These are phyloP conservation scores for Emiliania huxleyi DNA, from an alignment of 78 protist genomes.

Conservation along the genomic window DNA sequence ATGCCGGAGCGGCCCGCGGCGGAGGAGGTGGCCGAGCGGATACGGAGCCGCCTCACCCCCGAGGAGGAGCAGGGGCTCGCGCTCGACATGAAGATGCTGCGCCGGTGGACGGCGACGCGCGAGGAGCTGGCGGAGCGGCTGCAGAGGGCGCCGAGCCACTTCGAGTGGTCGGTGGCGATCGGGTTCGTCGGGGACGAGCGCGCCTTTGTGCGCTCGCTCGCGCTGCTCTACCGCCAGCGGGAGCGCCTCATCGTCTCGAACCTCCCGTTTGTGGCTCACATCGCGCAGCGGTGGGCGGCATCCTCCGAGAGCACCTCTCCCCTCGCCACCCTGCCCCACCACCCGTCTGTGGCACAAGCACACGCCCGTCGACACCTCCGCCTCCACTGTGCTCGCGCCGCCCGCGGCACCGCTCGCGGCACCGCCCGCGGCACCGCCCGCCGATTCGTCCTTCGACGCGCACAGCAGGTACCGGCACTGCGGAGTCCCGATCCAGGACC, in stretches of 20 bases:
- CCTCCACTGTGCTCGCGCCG: no score
- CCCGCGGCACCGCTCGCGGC: no score
- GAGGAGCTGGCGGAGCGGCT: not conserved
- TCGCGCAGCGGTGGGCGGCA: no score
- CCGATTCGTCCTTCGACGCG: no score
- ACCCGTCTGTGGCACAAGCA: no score
- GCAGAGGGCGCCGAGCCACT: not conserved
- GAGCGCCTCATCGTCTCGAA: not conserved
- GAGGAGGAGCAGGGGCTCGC: not conserved
- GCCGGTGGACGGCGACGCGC: not conserved
- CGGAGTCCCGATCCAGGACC: not conserved
- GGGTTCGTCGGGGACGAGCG: not conserved
- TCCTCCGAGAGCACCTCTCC: no score
- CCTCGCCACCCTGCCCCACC: no score
- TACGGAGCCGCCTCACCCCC: not conserved
- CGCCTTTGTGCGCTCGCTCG: not conserved
- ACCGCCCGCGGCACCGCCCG: no score
- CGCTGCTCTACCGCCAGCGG: not conserved
- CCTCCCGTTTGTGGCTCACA: not conserved
- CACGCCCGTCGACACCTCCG: no score
- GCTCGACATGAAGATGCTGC: not conserved
- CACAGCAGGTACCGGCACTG: not conserved
- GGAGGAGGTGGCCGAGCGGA: no score
- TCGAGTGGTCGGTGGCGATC: not conserved
- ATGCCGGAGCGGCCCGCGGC: no score